Evolutionary conservation across 2,329 filamentous ascomycete species (phyloP).

Genomic region (Epicoccum nigrum): DNA sequence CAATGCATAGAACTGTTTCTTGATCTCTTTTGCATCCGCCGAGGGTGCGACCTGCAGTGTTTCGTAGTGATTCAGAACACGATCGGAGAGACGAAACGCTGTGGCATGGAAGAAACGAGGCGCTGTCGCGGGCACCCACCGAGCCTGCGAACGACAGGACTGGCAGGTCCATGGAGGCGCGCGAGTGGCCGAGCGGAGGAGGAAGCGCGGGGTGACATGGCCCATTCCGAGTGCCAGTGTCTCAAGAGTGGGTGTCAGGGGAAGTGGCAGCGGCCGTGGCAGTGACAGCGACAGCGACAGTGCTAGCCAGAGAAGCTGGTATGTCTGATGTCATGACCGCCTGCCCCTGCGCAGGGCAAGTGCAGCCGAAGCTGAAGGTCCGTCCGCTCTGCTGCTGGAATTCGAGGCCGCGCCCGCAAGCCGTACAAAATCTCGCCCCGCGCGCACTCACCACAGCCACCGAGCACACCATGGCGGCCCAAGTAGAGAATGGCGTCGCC

Average conservation of each 20-base stretch:
- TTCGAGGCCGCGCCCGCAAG: constrained; percentile 16
- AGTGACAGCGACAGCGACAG: not conserved
- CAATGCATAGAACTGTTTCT: constrained; percentile 90
- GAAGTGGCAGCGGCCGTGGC: not conserved
- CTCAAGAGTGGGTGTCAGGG: not conserved
- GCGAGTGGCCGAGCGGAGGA: constrained; percentile 22
- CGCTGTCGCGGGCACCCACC: not conserved
- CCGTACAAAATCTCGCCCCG: constrained; percentile 6
- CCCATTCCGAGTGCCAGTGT: constrained; percentile 22
- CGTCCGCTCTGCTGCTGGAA: constrained; percentile 11
- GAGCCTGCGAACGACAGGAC: constrained; percentile 19
- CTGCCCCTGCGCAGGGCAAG: constrained; percentile 18
- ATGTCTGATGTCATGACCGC: constrained; percentile 35
- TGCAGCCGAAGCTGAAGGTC: constrained; percentile 19
- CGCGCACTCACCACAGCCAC: constrained; percentile 7
- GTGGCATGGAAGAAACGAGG: constrained; percentile 55
- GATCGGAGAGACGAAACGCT: constrained; percentile 43
- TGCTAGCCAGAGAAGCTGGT: not conserved
- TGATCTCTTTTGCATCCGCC: constrained; percentile 79
- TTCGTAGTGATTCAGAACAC: constrained; percentile 75
- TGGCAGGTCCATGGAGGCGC: constrained; percentile 23
- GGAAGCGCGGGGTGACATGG: constrained; percentile 36
- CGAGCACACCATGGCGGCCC: constrained; percentile 45
- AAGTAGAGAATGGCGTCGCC: constrained; percentile 45
- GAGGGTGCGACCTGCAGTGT: constrained; percentile 72